Base-by-base conservation (phyloP, 2,329 filamentous ascomycete genomes). In the Epichloe coenophiala region DNA sequence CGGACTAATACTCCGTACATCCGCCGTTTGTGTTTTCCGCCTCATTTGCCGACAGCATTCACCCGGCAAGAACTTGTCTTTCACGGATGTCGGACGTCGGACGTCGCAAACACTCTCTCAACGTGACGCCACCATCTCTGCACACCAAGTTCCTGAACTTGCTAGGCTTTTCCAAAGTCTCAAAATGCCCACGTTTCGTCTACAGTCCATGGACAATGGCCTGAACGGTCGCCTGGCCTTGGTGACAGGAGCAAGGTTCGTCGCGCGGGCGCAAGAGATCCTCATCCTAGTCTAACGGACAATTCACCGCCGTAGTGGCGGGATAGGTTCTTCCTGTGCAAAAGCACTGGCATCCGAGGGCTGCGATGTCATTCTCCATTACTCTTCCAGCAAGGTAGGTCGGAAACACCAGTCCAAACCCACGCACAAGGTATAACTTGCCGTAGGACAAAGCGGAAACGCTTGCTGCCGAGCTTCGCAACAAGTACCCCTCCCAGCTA, bases 211-310 rank as follows among this genome's bases (percentile, higher is more conserved):
- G 7, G 21, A 53, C 31, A 53, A 53, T 19, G 31, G 46, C 7
- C 23, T 51, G 4, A 3, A 23, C 15, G 40, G 45, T 12, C 48
- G 51, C 4, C 37, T 53, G 35, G 51, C 45, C 40, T 23, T 53
- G 33, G 51, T 53, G 8, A 53, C 51, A 17, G 51, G 51, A 31
- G 49, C 51, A 17, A 53, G 51, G 51, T 53, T 9, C 15, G 51
- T 52, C 17, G 6, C 21, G 3, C 21, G 4, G 17, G 36, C 37
- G 7, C 36, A 21, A 15, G 9, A 6, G 2, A 8, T 7, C 5
- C 15, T 4, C 8, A 19, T 38, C 8, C 12, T 11, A 12, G 31
- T 13, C 45, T 44, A 23, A 38, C 19, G 8, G 9, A 9, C 13
- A 6, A 27, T 21, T 1, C 40, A 12, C 12, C 19, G 5, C 39